Conservation (phyloP, 1,284 basidiomycete species). For the Chondrostereum purpureum region DNA sequence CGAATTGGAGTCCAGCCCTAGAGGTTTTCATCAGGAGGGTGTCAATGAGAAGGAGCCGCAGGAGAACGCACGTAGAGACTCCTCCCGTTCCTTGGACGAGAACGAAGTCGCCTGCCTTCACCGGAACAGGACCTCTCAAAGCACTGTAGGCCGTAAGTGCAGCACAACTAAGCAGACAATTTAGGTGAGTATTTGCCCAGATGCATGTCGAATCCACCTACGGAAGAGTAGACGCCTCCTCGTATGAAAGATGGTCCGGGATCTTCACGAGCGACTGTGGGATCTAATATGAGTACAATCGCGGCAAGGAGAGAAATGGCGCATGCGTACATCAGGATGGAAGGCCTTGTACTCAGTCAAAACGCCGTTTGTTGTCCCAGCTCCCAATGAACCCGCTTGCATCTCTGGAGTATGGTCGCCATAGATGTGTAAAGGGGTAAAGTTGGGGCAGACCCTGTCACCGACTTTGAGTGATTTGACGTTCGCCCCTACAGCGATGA, state of each 20-base stretch:
- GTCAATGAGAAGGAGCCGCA: too few relatives aligned
- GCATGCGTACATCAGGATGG: slow-evolving; percentile 22
- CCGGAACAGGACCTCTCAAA: slow-evolving; percentile 28
- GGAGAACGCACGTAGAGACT: slow-evolving; percentile 31
- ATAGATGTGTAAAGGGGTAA: slow-evolving; percentile 24
- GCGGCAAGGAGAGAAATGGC: background rate
- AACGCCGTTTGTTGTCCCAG: slow-evolving; percentile 37
- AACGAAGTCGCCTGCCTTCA: slow-evolving; percentile 34
- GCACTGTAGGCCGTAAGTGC: slow-evolving; percentile 42
- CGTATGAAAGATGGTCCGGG: slow-evolving; percentile 37
- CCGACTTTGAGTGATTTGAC: slow-evolving; percentile 36
- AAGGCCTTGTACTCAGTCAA: slow-evolving; percentile 37
- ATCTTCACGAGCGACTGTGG: slow-evolving; percentile 30
- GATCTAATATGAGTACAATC: background rate
- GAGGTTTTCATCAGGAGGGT: background rate
- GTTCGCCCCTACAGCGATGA: slow-evolving; percentile 38
- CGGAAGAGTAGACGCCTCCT: slow-evolving; percentile 38
- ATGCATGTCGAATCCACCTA: slow-evolving; percentile 14
- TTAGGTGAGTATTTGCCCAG: background rate
- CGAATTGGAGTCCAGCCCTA: slow-evolving; percentile 36
- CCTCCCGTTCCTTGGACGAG: slow-evolving; percentile 43
- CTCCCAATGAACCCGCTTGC: slow-evolving; percentile 29
- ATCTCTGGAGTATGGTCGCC: slow-evolving; percentile 24
- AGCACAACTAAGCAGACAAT: slow-evolving; percentile 32
- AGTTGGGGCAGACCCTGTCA: slow-evolving; percentile 40